Evolutionary conservation across 257 asterid genomes (phyloP).

Genomic region (Ligustrum vulgare): DNA sequence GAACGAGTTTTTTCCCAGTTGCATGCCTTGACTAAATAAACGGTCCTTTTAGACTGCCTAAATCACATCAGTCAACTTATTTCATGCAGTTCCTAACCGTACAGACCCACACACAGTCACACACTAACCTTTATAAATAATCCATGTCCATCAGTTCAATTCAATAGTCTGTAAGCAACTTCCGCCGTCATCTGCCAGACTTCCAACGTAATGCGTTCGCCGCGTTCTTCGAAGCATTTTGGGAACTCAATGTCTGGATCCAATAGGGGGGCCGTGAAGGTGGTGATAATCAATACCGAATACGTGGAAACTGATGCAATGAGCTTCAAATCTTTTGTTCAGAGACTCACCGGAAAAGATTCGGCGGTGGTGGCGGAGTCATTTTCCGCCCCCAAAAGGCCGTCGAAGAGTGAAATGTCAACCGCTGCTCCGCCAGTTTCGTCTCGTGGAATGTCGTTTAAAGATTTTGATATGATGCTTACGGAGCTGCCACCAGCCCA

Average conservation of each 20-base stretch:
- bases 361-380: conserved; percentile 20
- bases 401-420: neutral
- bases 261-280: conserved; percentile 21
- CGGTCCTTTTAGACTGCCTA: neutral
- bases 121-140: neutral
- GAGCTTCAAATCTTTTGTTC: conserved; percentile 53
- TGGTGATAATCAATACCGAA: conserved; percentile 48
- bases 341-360: conserved; percentile 47
- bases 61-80: neutral
- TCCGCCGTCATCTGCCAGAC: neutral
- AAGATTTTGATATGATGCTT: conserved; percentile 40
- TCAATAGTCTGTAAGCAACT: neutral
- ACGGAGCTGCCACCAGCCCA: conserved; percentile 31
- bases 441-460: conserved; percentile 29
- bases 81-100: neutral
- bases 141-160: neutral
- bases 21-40: neutral
- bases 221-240: neutral
- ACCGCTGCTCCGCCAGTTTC: conserved; percentile 8
- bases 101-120: neutral
- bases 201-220: no score
- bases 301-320: conserved; percentile 41
- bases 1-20: neutral
- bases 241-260: neutral
- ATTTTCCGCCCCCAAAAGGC: neutral